Percentiles rank a stretch among this genome's conserved stretches.
Conservation (phyloP, 805 yeast species). For the Ogataea populi-albae region DNA sequence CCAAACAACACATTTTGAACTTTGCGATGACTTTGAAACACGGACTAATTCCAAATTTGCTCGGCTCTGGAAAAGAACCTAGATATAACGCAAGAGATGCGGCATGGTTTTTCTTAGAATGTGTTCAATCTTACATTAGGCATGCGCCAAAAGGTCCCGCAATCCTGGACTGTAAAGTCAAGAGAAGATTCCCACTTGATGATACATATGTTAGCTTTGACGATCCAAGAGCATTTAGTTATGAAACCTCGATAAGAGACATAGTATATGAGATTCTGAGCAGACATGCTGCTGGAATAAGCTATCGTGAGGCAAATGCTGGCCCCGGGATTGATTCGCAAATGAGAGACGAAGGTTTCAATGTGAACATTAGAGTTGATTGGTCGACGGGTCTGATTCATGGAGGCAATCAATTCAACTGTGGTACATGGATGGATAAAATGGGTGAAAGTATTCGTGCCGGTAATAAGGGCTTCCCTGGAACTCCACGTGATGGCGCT, state of each 20-base stretch:
- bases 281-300: slow-evolving; percentile 88
- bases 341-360: slow-evolving; percentile 90
- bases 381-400: slow-evolving; percentile 85
- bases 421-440: slow-evolving; percentile 99
- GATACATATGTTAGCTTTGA: slow-evolving; percentile 71
- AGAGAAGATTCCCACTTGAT: slow-evolving; percentile 78
- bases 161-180: slow-evolving; percentile 68
- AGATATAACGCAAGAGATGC: slow-evolving; percentile 96
- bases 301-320: slow-evolving; percentile 92
- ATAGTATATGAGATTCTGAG: slow-evolving; percentile 74
- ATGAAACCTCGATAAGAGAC: slow-evolving; percentile 68
- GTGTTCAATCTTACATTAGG: slow-evolving; percentile 77
- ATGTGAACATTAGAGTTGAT: slow-evolving; percentile 75
- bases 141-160: slow-evolving; percentile 65
- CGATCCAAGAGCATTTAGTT: slow-evolving; percentile 72
- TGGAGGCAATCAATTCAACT: slow-evolving; percentile 90
- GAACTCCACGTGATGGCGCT: slow-evolving; percentile 97
- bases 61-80: slow-evolving; percentile 92
- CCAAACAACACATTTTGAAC: slow-evolving; percentile 74
- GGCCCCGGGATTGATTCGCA: slow-evolving; percentile 86
- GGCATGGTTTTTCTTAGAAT: slow-evolving; percentile 89
- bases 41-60: slow-evolving; percentile 88
- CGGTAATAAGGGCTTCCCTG: slow-evolving; percentile 87
- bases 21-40: slow-evolving; percentile 92
- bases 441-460: slow-evolving; percentile 94